Evolutionary conservation across 2,329 filamentous ascomycete genomes (phyloP), one percentile per base, ranked within the genome.

Genomic region (Onygenales sp.): DNA sequence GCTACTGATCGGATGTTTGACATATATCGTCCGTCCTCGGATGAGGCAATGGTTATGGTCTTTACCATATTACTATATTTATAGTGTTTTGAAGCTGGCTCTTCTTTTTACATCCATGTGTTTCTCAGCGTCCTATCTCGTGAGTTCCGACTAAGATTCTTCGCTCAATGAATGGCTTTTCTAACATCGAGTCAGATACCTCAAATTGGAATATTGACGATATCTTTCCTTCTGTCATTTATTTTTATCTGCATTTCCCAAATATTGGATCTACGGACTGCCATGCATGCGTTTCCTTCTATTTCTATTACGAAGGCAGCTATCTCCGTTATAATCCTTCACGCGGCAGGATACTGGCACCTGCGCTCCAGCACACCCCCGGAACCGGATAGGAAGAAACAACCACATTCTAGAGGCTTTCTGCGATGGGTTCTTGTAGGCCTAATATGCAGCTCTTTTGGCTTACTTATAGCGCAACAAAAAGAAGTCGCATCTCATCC

Each of bases 401-500:
- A 65, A 5, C 58, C 59, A 33, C 60, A 58, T 13, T 55, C 62
- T 21, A 68, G 66, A 32, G 49, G 64, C 4, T 64, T 63, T 51
- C 54, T 73, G 13, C 72, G 71, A 50, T 50, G 69, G 9, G 33
- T 70, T 4, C 63, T 77, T 14, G 52, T 73, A 5, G 41, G 73
- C 4, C 60, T 79, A 1, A 66, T 77, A 44, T 62, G 70, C n/a
- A 52, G 76, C 57, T 70, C 72, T 55, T 56, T 73, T 3, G 63
- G 66, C 38, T 64, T 76, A 6, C 70, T 67, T 48, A 64, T 71
- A 32, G 66, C 70, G 33, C 72, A 73, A 51, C 70, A 68, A 21
- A 66, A 67, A 14, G 58, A 68, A 27, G 62, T 71, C 14, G 65
- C 68, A 14, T 70, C 71, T 39, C 80, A 83, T 61, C 79, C 81